Conservation (phyloP, 2,329 filamentous ascomycete genomes). For the Basipetospora sp. region DNA sequence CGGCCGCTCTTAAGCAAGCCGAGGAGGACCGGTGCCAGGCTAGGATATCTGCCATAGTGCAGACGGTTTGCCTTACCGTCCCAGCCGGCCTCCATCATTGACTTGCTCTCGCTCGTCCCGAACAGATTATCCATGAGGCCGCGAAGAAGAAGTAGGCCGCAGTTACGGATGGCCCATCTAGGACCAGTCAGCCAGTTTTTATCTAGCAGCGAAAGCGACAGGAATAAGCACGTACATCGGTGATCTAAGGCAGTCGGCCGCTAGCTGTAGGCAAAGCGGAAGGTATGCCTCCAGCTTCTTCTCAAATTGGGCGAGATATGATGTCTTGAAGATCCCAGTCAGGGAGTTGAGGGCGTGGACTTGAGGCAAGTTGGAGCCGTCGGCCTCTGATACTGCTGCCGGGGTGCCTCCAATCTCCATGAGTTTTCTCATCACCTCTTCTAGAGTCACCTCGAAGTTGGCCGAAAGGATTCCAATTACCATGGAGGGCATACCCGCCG, state of each 20-base stretch:
- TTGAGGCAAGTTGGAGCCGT: slow-evolving; percentile 61
- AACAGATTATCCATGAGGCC: slow-evolving; percentile 69
- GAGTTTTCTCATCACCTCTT: slow-evolving; percentile 46
- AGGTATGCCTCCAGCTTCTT: slow-evolving; percentile 60
- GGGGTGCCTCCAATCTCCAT: slow-evolving; percentile 42
- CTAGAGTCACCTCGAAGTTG: slow-evolving; percentile 36
- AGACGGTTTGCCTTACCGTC: slow-evolving; percentile 50
- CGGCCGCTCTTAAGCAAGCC: slow-evolving; percentile 43
- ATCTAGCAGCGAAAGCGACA: background rate
- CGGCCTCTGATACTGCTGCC: slow-evolving; percentile 39
- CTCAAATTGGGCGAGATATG: slow-evolving; percentile 57
- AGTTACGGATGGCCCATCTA: slow-evolving; percentile 89
- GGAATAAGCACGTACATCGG: slow-evolving; percentile 53
- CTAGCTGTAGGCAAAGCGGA: slow-evolving; percentile 60
- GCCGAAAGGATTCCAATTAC: slow-evolving; percentile 68
- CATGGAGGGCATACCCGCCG: slow-evolving; percentile 78
- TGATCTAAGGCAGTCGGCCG: slow-evolving; percentile 63
- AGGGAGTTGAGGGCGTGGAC: slow-evolving; percentile 91
- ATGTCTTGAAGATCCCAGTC: slow-evolving; percentile 80
- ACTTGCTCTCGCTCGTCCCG: slow-evolving; percentile 59
- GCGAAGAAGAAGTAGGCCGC: slow-evolving; percentile 74
- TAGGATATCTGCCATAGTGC: slow-evolving; percentile 54
- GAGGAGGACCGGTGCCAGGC: slow-evolving; percentile 48
- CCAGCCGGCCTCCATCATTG: slow-evolving; percentile 45
- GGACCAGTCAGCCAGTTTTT: slow-evolving; percentile 7